Evolutionary conservation across 2,329 filamentous ascomycete genomes (phyloP), one percentile per base, ranked within the genome.

Genomic region (Plectosphaerella sp.): DNA sequence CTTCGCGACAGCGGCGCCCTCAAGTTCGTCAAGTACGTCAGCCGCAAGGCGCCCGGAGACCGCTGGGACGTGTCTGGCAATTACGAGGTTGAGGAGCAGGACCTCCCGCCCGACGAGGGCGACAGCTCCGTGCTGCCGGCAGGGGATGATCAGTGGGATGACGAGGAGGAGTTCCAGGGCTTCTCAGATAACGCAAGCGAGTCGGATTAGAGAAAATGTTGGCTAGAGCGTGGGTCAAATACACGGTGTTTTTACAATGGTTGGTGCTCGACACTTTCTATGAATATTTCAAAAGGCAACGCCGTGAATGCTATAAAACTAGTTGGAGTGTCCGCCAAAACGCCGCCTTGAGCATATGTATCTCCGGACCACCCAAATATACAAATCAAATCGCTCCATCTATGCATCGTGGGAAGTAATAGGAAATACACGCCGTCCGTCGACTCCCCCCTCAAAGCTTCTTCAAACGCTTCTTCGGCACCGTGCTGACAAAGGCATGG

Each of bases 21-120:
- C 64, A 87, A 90, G 67, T 99, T 99, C 66, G 91, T 97, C 63
- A 99, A 97, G 76, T 99, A 97, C 68, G 88, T 99, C 20, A 95
- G 88, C 69, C 78, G 78, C 54, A 82, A 79, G 48, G 94, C 94
- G 8, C 83, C 83, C 64, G 94, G 94, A 1, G 94, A 97, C 71
- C 80, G 94, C 43, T 97, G 92, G 91, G 94, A 99, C 72, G 78
- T 97, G 48, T 87, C 84, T 46, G 94, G 85, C 1, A 84, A 84
- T 35, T 90, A 89, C 67, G 89, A 87, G 22, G 86, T 96, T 33
- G 79, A 80, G 57, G 79, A 83, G 53, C 66, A 74, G 37, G 78
- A 79, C 1, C 75, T 70, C 0, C 71, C 70, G 0, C 73, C 70
- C 0, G 68, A 70, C 0, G 67, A 66, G 1, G 67, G 63, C 2